phyloP scores from a whole-genome alignment of 2,329 filamentous ascomycete genomes.

The Pseudogymnoascus sp. region DNA sequence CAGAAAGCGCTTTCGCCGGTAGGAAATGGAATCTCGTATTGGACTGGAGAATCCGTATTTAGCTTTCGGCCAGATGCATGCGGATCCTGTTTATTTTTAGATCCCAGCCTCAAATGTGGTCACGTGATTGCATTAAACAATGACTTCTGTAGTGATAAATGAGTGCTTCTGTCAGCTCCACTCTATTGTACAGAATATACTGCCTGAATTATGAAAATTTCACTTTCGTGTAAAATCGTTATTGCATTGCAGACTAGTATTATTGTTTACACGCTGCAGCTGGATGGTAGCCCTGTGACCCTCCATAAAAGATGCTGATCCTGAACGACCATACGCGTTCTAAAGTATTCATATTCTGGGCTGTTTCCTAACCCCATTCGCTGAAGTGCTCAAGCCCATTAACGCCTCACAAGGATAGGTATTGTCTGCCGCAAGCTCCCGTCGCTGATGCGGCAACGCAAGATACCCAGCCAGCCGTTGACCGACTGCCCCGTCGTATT shows the following conservation, averaged over 20 bases:
- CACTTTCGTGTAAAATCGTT: background rate
- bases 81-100: slow-evolving; percentile 4
- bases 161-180: background rate
- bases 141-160: background rate
- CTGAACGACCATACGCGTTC: background rate
- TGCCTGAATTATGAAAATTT: background rate
- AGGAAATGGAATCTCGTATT: background rate
- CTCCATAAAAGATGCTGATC: background rate
- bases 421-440: background rate
- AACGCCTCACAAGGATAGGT: background rate
- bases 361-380: background rate
- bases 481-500: background rate
- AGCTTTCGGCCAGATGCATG: slow-evolving; percentile 2
- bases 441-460: background rate
- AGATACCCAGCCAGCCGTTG: background rate
- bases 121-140: background rate
- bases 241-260: background rate
- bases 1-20: background rate
- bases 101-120: background rate
- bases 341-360: background rate
- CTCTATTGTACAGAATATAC: background rate
- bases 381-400: background rate
- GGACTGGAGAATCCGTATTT: background rate
- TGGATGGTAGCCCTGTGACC: background rate
- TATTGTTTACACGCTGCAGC: background rate